A percentile compares a stretch with the other conserved stretches of the same genome.
Evolutionary conservation across 2,329 filamentous ascomycete genomes (phyloP).

Genomic region (Aspergillus bombycis): DNA sequence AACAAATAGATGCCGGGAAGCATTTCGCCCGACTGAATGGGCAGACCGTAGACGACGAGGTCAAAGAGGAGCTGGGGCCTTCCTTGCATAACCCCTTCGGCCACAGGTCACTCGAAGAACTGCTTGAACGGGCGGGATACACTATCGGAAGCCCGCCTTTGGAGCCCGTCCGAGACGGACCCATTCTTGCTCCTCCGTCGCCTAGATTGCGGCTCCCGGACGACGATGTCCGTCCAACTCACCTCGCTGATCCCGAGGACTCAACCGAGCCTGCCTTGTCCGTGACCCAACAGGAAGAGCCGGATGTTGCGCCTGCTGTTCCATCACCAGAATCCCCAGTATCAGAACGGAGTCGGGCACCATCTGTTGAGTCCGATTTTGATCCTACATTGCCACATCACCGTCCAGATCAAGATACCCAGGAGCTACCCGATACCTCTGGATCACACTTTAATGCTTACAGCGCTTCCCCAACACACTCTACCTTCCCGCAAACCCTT

Average conservation of each 20-base stretch:
- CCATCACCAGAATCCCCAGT: slow-evolving; percentile 10
- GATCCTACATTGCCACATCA: slow-evolving; percentile 53
- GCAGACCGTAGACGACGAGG: slow-evolving; percentile 26
- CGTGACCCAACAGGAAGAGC: slow-evolving; percentile 10
- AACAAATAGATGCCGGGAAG: slow-evolving; percentile 34
- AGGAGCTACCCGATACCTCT: neutral
- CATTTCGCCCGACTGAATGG: slow-evolving; percentile 14
- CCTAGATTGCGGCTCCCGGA: slow-evolving; percentile 23
- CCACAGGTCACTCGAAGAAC: slow-evolving; percentile 46
- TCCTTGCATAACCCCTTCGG: slow-evolving; percentile 34
- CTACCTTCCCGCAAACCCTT: slow-evolving; percentile 26
- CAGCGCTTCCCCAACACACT: slow-evolving; percentile 25
- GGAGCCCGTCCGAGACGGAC: slow-evolving; percentile 24
- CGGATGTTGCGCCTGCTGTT: slow-evolving; percentile 12
- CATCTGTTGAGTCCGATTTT: slow-evolving; percentile 17
- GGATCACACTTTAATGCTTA: neutral
- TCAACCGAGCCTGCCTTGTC: neutral
- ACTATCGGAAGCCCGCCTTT: slow-evolving; percentile 29
- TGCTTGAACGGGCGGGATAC: slow-evolving; percentile 49
- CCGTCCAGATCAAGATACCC: slow-evolving; percentile 42
- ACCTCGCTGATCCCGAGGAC: slow-evolving; percentile 23
- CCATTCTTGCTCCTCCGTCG: slow-evolving; percentile 30
- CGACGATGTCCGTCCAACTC: slow-evolving; percentile 22
- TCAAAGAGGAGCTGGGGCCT: slow-evolving; percentile 31
- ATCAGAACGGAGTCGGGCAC: slow-evolving; percentile 14